Percentiles rank a stretch among this genome's conserved stretches.
Evolutionary conservation across 805 yeast species (phyloP).

Genomic region (Spathaspora arborariae): DNA sequence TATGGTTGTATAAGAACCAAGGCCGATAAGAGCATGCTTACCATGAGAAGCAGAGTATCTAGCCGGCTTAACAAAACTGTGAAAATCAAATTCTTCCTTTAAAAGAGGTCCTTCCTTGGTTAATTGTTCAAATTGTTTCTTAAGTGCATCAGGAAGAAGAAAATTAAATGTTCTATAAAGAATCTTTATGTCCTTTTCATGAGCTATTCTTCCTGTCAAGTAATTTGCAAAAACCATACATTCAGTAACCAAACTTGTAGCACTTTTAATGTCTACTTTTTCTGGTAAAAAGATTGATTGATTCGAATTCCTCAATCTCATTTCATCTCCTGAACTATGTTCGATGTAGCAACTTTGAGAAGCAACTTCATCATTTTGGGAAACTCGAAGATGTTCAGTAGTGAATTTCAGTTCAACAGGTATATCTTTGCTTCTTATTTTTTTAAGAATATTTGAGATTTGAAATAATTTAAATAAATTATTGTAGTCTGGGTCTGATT

Average conservation of each 20-base stretch:
- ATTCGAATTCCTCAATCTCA: constrained; percentile 12
- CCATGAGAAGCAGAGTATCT: background rate
- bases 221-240: constrained; percentile 78
- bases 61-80: background rate
- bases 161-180: constrained; percentile 42
- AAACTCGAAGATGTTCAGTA: background rate
- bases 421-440: background rate
- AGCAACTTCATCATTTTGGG: background rate
- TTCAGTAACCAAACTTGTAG: constrained; percentile 65
- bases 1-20: constrained; percentile 61
- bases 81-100: background rate
- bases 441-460: constrained; percentile 16
- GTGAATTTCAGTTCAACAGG: background rate
- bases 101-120: constrained; percentile 16
- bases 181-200: constrained; percentile 44
- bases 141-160: constrained; percentile 19
- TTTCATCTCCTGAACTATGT: constrained; percentile 14
- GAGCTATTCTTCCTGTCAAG: constrained; percentile 50
- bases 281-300: constrained; percentile 9
- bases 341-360: constrained; percentile 1
- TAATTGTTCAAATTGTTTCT: constrained; percentile 21
- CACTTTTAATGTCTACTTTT: constrained; percentile 15
- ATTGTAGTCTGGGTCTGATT: constrained; percentile 16
- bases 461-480: constrained; percentile 25
- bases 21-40: constrained; percentile 43